A percentile compares a stretch with the other conserved stretches of the same genome.
Evolutionary conservation across 352 stramenopile genomes (phyloP).

Genomic region (Pythium vanterpoolii): DNA sequence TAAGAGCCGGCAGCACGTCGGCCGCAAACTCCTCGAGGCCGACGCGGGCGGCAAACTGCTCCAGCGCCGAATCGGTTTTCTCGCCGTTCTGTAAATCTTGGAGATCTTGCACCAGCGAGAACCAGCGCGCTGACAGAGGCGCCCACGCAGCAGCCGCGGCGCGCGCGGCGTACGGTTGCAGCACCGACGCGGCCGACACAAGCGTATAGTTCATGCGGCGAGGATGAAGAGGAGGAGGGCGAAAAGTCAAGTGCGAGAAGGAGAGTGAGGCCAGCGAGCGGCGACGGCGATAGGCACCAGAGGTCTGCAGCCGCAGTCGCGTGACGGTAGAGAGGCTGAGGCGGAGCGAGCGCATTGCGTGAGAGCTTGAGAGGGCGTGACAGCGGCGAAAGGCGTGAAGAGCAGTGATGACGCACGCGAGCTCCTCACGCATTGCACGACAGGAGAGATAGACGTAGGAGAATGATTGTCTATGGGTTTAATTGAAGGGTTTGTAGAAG

Average conservation of each 20-base stretch:
- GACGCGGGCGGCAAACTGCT: constrained; percentile 14
- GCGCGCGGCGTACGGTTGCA: constrained; percentile 2
- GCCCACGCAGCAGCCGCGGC: constrained; percentile 1
- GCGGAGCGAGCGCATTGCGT: neutral
- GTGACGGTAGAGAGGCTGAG: no score
- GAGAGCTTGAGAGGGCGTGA: neutral
- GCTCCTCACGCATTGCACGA: neutral
- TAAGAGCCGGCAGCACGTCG: constrained; percentile 70
- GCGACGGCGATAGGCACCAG: neutral
- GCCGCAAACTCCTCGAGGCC: constrained; percentile 38
- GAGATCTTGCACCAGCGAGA: constrained; percentile 14
- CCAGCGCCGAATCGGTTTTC: neutral
- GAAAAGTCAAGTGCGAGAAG: neutral
- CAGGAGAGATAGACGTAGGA: neutral
- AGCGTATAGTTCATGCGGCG: constrained; percentile 7
- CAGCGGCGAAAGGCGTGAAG: neutral
- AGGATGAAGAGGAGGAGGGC: neutral
- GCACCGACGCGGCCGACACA: neutral
- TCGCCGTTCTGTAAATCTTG: neutral
- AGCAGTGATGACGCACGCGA: neutral
- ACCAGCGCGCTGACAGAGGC: neutral
- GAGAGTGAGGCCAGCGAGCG: neutral
- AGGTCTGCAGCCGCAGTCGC: neutral
- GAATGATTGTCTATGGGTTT: neutral
- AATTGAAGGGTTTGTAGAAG: neutral